These are phyloP conservation scores for Ogataea hybrid DNA, from an alignment of 1,139 yeast genomes.

Conservation along the genomic window DNA sequence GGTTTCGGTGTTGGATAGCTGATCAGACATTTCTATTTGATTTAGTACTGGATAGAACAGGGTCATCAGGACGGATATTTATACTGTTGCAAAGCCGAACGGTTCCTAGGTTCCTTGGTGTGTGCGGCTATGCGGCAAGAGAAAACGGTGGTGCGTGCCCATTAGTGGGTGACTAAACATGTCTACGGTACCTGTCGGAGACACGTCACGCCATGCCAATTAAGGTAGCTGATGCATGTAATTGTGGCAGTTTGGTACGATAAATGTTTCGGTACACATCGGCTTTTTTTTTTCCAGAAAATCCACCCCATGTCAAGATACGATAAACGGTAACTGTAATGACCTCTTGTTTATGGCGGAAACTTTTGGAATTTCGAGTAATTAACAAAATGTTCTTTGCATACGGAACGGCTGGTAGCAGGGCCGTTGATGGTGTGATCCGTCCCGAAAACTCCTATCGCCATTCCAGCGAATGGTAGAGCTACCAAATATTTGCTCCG, in stretches of 20 bases:
- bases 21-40: conserved; percentile 15
- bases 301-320: neutral
- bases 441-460: neutral
- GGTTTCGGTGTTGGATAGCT: conserved; percentile 20
- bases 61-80: neutral
- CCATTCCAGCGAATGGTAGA: neutral
- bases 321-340: neutral
- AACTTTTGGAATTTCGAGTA: neutral
- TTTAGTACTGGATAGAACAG: too few relatives aligned
- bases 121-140: neutral
- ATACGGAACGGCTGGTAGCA: too few relatives aligned
- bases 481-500: too few relatives aligned
- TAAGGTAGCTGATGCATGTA: neutral
- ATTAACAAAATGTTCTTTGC: neutral
- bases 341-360: neutral
- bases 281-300: neutral
- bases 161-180: neutral
- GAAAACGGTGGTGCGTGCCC: neutral
- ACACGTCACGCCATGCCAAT: neutral
- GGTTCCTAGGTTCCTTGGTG: neutral
- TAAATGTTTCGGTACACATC: neutral
- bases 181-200: neutral
- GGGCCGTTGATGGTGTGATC: neutral
- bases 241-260: neutral
- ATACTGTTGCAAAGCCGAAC: neutral